Evolutionary conservation across 768 basidiomycete species (phyloP).

Genomic region (Mycena amicta): DNA sequence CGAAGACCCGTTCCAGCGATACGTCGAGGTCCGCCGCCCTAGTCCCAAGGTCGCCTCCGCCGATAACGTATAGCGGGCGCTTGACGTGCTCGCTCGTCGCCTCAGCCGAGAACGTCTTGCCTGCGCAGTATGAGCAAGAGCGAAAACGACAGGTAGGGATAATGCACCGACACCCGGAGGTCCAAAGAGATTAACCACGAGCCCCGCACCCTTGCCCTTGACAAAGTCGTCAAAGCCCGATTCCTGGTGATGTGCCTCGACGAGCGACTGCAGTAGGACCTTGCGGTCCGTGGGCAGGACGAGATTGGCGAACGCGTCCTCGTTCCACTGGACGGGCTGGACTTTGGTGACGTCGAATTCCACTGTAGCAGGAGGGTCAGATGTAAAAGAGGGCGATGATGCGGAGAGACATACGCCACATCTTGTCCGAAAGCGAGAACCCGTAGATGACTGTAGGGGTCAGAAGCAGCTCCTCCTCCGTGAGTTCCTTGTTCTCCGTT

Average conservation of each 20-base stretch:
- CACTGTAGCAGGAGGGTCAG: constrained; percentile 43
- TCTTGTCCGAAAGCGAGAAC: constrained; percentile 62
- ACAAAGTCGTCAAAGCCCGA: constrained; percentile 62
- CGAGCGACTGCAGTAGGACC: constrained; percentile 54
- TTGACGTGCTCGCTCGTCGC: constrained; percentile 59
- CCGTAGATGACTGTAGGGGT: constrained; percentile 61
- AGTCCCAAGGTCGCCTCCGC: constrained; percentile 59
- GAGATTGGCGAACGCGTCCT: constrained; percentile 59
- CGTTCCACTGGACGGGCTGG: constrained; percentile 55
- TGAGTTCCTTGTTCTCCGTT: constrained; percentile 32
- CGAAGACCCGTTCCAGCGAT: constrained; percentile 48
- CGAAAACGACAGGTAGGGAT: not conserved
- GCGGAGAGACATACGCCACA: constrained; percentile 49
- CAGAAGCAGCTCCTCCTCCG: constrained; percentile 56
- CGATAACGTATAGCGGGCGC: constrained; percentile 54
- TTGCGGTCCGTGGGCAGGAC: constrained; percentile 59
- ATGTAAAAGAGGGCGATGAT: constrained; percentile 3
- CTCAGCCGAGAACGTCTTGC: constrained; percentile 62
- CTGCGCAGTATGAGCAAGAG: constrained; percentile 20
- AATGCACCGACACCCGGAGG: constrained; percentile 58
- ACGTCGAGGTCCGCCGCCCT: constrained; percentile 44
- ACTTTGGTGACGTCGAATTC: constrained; percentile 64
- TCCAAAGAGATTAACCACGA: constrained; percentile 59
- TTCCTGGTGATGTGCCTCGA: constrained; percentile 58
- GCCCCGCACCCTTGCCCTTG: constrained; percentile 64